Base-by-base conservation (phyloP, 257 asterid genomes). In the Penstemon barbatus region DNA sequence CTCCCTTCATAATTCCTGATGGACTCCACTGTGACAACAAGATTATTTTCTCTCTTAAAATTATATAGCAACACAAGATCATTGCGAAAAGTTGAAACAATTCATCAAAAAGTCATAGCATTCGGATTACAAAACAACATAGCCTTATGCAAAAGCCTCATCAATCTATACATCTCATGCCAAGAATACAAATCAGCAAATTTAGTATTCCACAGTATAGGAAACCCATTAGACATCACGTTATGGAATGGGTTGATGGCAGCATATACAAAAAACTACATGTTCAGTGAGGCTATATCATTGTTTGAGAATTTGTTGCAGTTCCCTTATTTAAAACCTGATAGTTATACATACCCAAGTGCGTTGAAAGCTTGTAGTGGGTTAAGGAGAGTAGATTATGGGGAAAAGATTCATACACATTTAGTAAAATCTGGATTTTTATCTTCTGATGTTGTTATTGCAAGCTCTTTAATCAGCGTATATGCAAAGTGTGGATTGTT, bases 281-380 rank as follows among this genome's bases (percentile, higher is more conserved):
- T 84, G 87, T 87, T 78, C 65, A 49, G 43, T 40, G 90, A 87
- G 66, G 91, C 86, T 15, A 49, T 90, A 60, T 65, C 78, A 12
- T 64, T 85, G 69, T 90, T 78, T 60, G 78, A 65, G 9, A 75
- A 48, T 66, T 61, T 87, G 68, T 19, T 78, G 69, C 76, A 60
- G 49, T 77, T 69, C 77, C 84, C 86, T 39, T 68, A 60, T 57
- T 68, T 87, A 77, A 84, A 80, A 74, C 87, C 97, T 7, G 87
- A 87, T 61, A 74, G 82, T 65, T 90, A 82, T 71, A 87, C 96
- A 9, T 90, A 82, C 52, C 95, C 97, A 42, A 87, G 94, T 73
- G 78, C 87, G 69, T 76, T 90, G 66, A 90, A 90, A 81, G 97
- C 96, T 46, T 86, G 95, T 73, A 72, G 87, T 18, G 91, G 87